Evolutionary conservation across 2,329 filamentous ascomycete genomes (phyloP).

Genomic region (Verticillium isaacii): DNA sequence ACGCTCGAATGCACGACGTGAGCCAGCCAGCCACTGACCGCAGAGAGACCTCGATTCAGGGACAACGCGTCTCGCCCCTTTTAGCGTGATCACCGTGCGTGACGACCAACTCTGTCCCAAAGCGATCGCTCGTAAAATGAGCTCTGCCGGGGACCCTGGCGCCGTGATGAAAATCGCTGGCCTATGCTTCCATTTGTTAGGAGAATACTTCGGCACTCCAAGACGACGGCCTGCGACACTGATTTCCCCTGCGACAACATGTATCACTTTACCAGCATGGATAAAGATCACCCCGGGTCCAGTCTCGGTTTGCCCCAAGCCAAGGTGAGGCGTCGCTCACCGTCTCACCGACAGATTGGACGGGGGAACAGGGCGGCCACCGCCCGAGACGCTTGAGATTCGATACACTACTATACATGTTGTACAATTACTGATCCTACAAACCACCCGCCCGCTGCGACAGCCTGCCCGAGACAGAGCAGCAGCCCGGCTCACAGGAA

Average conservation of each 20-base stretch:
- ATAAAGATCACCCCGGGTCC: background rate
- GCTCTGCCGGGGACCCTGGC: background rate
- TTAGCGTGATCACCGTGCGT: background rate
- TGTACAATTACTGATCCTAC: background rate
- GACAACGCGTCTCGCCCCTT: background rate
- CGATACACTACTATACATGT: background rate
- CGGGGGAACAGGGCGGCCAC: background rate
- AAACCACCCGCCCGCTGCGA: background rate
- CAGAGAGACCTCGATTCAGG: background rate
- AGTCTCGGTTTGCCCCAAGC: background rate
- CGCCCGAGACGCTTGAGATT: background rate
- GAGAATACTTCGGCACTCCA: background rate
- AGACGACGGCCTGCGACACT: background rate
- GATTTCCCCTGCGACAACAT: background rate
- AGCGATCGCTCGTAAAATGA: background rate
- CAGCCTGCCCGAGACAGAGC: background rate
- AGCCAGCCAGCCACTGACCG: background rate
- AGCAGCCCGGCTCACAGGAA: constrained; percentile 16
- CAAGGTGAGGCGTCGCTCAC: background rate
- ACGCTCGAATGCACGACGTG: background rate
- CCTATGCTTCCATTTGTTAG: background rate
- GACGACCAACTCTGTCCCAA: background rate
- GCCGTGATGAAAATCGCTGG: background rate
- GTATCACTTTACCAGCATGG: background rate
- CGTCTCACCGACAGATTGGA: background rate